Evolutionary conservation across 257 asterid genomes (phyloP), one percentile per base, ranked within the genome.

Genomic region (Linaria vulgaris): DNA sequence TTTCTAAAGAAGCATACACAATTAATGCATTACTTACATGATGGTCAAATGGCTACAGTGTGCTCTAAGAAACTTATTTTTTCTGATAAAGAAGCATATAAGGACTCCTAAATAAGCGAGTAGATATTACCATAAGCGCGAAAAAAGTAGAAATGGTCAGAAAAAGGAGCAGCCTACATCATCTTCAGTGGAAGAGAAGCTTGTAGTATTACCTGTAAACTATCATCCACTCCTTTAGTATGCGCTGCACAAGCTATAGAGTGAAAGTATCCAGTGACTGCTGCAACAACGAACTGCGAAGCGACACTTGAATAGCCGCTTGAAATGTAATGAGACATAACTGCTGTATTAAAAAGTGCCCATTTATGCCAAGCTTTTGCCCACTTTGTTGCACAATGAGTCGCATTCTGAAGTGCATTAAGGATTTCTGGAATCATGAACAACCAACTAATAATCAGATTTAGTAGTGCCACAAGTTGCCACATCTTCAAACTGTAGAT

Each of bases 321-420:
- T 77, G 79, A 74, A 38, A 92, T 87, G 76, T 90, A 90, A 78
- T 90, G 94, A 68, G 99, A 90, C 99, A 94, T 94, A 72, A 90
- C 99, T 50, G 97, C 97, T 43, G 99, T 94, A 60, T 94, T 94
- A 73, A 90, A 94, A 56, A 87, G 96, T 34, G 99, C 99, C 99
- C 99, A 94, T 30, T 79, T 87, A 76, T 94, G 99, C 99, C 99
- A 94, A 61, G 97, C 96, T 74, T 84, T 94, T 68, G 88, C 97
- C 95, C 95, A 94, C 75, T 80, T 85, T 21, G 95, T 71, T 22
- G 99, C 94, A 77, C 80, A 76, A 15, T 83, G 95, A 67, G 99
- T 94, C 10, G 97, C 96, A 68, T 84, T 86, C 25, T 77, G 79
- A 51, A 90, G 88, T 71, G 99, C 99, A 58, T 66, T 74, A 63